Conservation (phyloP, 2,329 filamentous ascomycete genomes). For the Ascochyta rabiei region DNA sequence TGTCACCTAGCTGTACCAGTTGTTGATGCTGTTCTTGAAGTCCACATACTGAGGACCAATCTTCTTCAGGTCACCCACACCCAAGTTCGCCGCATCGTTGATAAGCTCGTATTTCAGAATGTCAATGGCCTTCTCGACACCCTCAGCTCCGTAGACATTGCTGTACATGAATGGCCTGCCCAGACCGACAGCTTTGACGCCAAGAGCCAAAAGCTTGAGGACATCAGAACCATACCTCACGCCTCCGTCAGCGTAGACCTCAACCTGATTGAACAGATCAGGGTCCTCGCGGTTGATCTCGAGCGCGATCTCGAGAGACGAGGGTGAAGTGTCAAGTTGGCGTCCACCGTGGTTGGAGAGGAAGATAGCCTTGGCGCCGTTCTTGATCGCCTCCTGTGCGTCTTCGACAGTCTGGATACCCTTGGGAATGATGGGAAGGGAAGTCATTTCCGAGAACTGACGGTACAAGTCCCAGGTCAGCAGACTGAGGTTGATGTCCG, state of each 20-base stretch:
- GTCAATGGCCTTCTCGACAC: slow-evolving; percentile 62
- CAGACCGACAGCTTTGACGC: slow-evolving; percentile 52
- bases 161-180: slow-evolving; percentile 60
- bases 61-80: slow-evolving; percentile 39
- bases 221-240: slow-evolving; percentile 49
- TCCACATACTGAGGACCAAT: slow-evolving; percentile 34
- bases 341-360: slow-evolving; percentile 53
- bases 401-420: slow-evolving; percentile 51
- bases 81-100: slow-evolving; percentile 43
- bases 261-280: slow-evolving; percentile 48
- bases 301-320: slow-evolving; percentile 75
- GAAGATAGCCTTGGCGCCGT: slow-evolving; percentile 48
- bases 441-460: slow-evolving; percentile 45
- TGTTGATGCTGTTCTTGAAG: slow-evolving; percentile 24
- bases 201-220: slow-evolving; percentile 48
- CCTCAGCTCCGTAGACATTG: slow-evolving; percentile 63
- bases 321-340: slow-evolving; percentile 60
- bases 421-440: slow-evolving; percentile 49
- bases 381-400: slow-evolving; percentile 43
- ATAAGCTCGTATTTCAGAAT: slow-evolving; percentile 59
- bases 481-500: slow-evolving; percentile 37
- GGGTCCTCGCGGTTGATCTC: slow-evolving; percentile 68
- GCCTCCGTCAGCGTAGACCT: slow-evolving; percentile 51
- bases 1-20: slow-evolving; percentile 21
- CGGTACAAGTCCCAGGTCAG: slow-evolving; percentile 47